Base-by-base conservation (phyloP, 495 filamentous ascomycete species). In the Hyaloscypha bicolor region DNA sequence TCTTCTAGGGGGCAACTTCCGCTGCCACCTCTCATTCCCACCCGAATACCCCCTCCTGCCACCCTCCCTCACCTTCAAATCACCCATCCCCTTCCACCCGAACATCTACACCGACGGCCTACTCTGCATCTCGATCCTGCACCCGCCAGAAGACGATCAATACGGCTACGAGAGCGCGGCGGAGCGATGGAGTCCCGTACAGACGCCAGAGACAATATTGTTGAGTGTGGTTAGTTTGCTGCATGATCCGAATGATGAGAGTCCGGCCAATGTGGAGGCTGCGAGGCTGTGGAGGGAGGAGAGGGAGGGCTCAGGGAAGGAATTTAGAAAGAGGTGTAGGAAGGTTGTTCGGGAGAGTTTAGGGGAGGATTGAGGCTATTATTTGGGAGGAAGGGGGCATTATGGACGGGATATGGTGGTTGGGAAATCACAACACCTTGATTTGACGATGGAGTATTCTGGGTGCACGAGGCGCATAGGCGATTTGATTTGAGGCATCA, bases 81-180 rank as follows among this genome's bases (percentile, higher is more conserved):
- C 83, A 2, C 90, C 95, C 0, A 86, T 98, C 64, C 84, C 84
- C 0, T 99, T 96, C 80, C 95, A 99, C 72, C 95, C 95, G 0
- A 99, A 99, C 77, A 92, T 99, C 77, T 99, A 97, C 82, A 82
- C 86, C 11, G 87, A 85, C 76, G 95, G 95, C 73, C 88, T 92
- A 57, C 93, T 99, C 66, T 99, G 95, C 82, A 98, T 99, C 75
- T 95, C 91, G 39, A 98, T 99, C 80, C 83, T 99, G 29, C 96
- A 99, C 79, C 92, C 94, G 1, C 96, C 96, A 1, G 93, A 94
- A 80, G 93, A 97, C 74, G 95, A 99, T 75, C 91, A 93, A 73
- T 97, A 92, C 78, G 94, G 95, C 30, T 99, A 99, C 77, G 96
- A 98, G 76, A 84, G 85, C 14, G 93, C 92, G n/a, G 82, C 87